Conservation (phyloP, 2,329 filamentous ascomycete species). For the Knoxdaviesia proteae region DNA sequence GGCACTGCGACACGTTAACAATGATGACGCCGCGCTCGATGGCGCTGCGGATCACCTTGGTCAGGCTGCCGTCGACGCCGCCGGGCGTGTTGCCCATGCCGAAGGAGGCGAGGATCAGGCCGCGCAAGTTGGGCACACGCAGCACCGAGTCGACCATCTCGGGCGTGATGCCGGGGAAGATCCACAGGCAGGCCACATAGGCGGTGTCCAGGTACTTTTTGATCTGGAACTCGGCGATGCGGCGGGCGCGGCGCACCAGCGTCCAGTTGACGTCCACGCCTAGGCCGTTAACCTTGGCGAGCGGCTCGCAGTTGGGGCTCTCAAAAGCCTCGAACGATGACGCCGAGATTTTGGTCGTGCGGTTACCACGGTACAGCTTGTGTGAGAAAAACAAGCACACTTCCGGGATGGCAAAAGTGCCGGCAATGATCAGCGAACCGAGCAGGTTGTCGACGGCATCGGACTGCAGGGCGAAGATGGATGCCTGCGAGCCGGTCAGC, state of each 20-base stretch:
- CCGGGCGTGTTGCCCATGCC: constrained; percentile 82
- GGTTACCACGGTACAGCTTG: constrained; percentile 71
- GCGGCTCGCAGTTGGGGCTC: constrained; percentile 65
- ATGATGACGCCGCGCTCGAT: constrained; percentile 67
- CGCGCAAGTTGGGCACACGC: constrained; percentile 52
- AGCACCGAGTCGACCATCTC: constrained; percentile 80
- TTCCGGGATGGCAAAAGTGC: constrained; percentile 82
- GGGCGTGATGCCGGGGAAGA: constrained; percentile 86
- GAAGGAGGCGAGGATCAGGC: constrained; percentile 77
- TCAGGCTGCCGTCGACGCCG: constrained; percentile 59
- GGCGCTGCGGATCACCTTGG: constrained; percentile 54
- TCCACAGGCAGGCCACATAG: constrained; percentile 74
- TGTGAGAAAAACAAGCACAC: constrained; percentile 91
- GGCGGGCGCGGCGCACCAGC: constrained; percentile 51
- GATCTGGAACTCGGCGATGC: constrained; percentile 53
- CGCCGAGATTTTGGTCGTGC: constrained; percentile 72
- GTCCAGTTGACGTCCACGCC: constrained; percentile 68
- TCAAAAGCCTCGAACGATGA: constrained; percentile 74
- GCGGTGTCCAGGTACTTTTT: constrained; percentile 60
- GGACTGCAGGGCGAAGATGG: constrained; percentile 77
- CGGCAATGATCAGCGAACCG: constrained; percentile 71
- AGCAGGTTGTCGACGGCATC: constrained; percentile 84
- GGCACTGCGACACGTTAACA: constrained; percentile 82
- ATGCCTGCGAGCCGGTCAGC: constrained; percentile 62
- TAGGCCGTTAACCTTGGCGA: constrained; percentile 64